Evolutionary conservation across 139 green algal species (phyloP).

Genomic region (Volvox reticuliferus): DNA sequence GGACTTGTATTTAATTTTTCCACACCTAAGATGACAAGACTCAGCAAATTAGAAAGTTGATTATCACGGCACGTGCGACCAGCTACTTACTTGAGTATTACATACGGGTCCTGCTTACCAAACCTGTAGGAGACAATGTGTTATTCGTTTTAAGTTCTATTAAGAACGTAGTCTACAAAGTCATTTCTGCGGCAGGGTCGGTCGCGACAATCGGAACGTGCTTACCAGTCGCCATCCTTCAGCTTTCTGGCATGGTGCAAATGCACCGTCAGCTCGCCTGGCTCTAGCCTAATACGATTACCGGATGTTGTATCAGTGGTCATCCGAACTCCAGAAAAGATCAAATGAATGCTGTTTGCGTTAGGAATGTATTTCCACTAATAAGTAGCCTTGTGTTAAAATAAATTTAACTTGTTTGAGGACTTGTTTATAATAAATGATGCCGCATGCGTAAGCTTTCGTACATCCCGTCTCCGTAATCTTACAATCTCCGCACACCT

Average conservation of each 20-base stretch:
- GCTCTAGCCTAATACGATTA: background rate
- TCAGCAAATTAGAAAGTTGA: background rate
- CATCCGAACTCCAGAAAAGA: too few species aligned
- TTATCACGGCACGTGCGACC: background rate
- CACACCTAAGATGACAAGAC: background rate
- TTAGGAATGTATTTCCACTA: too few species aligned
- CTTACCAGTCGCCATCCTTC: background rate
- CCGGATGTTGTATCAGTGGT: too few species aligned
- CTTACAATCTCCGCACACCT: too few species aligned
- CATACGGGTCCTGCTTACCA: constrained; percentile 30
- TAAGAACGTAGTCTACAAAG: background rate
- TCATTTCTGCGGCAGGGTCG: background rate
- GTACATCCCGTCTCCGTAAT: too few species aligned
- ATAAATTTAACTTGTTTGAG: too few species aligned
- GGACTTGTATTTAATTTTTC: background rate
- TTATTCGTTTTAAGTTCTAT: background rate
- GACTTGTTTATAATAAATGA: too few species aligned
- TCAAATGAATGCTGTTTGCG: too few species aligned
- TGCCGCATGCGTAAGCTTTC: too few species aligned
- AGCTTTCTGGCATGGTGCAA: background rate
- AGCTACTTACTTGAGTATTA: background rate
- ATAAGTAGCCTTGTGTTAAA: too few species aligned
- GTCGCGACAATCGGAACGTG: background rate
- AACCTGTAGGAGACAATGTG: background rate
- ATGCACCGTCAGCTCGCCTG: background rate